phyloP scores from a whole-genome alignment of 768 basidiomycete species.

The Collybia nuda region DNA sequence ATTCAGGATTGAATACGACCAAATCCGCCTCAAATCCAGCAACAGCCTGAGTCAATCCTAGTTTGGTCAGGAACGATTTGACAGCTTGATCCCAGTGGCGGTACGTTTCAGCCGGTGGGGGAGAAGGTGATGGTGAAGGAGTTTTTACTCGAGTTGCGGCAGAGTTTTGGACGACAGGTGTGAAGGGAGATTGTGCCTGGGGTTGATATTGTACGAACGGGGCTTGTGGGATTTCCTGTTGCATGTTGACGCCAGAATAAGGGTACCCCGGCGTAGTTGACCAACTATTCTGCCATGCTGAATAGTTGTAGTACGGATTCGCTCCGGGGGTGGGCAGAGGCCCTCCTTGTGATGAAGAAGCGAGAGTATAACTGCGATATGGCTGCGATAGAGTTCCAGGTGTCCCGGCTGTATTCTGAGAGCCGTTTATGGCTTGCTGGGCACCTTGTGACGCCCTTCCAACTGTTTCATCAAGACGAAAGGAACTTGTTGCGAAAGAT shows the following conservation, averaged over 20 bases:
- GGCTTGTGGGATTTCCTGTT: slow-evolving; percentile 2
- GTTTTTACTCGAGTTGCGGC: slow-evolving; percentile 6
- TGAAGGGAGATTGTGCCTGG: not conserved
- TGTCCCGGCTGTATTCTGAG: no score
- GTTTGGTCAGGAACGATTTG: slow-evolving; percentile 49
- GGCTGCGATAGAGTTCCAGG: not conserved
- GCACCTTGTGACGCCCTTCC: not conserved
- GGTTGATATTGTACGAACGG: slow-evolving; percentile 6
- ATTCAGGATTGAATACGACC: slow-evolving; percentile 64
- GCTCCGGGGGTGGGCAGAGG: not conserved
- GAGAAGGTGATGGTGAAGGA: slow-evolving; percentile 35
- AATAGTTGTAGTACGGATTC: slow-evolving; percentile 10
- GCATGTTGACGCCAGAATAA: not conserved
- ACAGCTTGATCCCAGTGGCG: slow-evolving; percentile 64
- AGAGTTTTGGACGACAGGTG: slow-evolving; percentile 2
- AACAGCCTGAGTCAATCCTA: slow-evolving; percentile 58
- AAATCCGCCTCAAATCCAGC: slow-evolving; percentile 71
- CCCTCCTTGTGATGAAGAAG: not conserved
- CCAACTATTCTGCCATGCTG: slow-evolving; percentile 12
- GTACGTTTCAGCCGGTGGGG: slow-evolving; percentile 34
- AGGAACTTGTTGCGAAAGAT: not conserved
- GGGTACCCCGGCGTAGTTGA: slow-evolving; percentile 1
- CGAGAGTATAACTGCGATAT: not conserved
- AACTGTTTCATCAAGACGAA: not conserved
- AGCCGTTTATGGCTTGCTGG: not conserved